Evolutionary conservation across 2,329 filamentous ascomycete species (phyloP), one percentile per base, ranked within the genome.

Genomic region (Colletotrichum sp.): DNA sequence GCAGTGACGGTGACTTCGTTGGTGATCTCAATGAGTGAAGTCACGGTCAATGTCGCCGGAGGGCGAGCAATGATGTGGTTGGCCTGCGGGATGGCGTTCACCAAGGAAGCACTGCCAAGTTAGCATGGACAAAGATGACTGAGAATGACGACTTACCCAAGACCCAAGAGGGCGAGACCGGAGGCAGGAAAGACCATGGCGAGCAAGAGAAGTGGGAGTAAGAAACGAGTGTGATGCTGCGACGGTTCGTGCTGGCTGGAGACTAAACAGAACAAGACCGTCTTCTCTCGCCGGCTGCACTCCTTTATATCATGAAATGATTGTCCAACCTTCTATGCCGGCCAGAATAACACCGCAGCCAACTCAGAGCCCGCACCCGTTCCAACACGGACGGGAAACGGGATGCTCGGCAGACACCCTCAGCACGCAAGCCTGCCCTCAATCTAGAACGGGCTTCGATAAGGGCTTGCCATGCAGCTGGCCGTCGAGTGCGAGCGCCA

Each of bases 161-260:
- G 73, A 67, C 81, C 82, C 36, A 81, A 13, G 15, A 84, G 78
- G 79, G 79, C 76, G n/a, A 82, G 77, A 65, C 76, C 72, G 78
- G 76, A 24, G 69, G 80, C n/a, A 57, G 71, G 73, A 74, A 78
- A 78, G 69, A 81, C 77, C 78, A 82, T 80, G 57, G 72, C 70
- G 64, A 69, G 59, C 36, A 34, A 34, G 63, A 24, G 34, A 49
- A 49, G 6, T 26, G 30, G 21, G 30, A 57, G 28, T 64, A n/a
- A 28, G 65, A 79, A 83, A 80, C 77, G 81, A 83, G 74, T 78
- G 75, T 76, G 71, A 64, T 72, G 60, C 65, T 63, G 71, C 44
- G 77, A 60, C 59, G 21, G 60, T 16, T 30, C 24, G 32, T 65
- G 44, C 30, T 64, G 70, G 34, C 30, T 34, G 49, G 59, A 13